Percentiles rank a stretch among this genome's conserved stretches.
Conservation (phyloP, 768 basidiomycete genomes). For the Trametes villosa region DNA sequence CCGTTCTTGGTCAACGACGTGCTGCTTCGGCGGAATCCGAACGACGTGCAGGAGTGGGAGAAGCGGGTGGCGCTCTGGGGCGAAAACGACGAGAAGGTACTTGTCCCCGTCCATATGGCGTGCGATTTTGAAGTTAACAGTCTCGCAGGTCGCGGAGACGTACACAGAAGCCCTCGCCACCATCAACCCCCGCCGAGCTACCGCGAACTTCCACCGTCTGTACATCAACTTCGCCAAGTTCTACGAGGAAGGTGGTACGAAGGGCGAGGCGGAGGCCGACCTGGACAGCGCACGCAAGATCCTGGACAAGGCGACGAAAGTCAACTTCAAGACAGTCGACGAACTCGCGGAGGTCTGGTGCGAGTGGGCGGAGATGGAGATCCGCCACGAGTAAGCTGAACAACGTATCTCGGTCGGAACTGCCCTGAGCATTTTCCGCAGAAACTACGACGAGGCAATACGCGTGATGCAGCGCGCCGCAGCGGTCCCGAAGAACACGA, state of each 20-base stretch:
- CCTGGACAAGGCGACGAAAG: constrained; percentile 88
- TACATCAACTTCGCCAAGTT: constrained; percentile 97
- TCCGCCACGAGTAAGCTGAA: constrained; percentile 86
- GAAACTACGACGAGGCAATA: constrained; percentile 95
- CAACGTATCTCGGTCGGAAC: neutral
- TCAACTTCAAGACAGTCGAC: constrained; percentile 94
- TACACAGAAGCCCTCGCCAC: constrained; percentile 90
- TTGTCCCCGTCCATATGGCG: neutral
- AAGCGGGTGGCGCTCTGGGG: constrained; percentile 94
- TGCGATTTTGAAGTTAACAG: constrained; percentile 6
- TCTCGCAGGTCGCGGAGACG: constrained; percentile 81
- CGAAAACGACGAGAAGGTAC: constrained; percentile 90
- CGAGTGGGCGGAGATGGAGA: constrained; percentile 99
- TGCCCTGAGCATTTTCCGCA: constrained; percentile 38
- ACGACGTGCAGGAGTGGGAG: constrained; percentile 99
- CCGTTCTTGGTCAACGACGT: constrained; percentile 98
- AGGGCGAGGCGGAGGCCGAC: constrained; percentile 79
- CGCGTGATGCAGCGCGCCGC: constrained; percentile 97
- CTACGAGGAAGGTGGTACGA: constrained; percentile 93
- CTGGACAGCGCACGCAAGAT: constrained; percentile 89
- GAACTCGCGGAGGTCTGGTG: constrained; percentile 99
- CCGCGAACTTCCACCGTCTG: constrained; percentile 85
- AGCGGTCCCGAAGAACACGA: constrained; percentile 85
- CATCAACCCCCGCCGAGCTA: constrained; percentile 85
- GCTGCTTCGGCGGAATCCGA: constrained; percentile 87